These are phyloP conservation scores for Cicer judaicum DNA, from an alignment of 306 rosid species.

Conservation along the genomic window DNA sequence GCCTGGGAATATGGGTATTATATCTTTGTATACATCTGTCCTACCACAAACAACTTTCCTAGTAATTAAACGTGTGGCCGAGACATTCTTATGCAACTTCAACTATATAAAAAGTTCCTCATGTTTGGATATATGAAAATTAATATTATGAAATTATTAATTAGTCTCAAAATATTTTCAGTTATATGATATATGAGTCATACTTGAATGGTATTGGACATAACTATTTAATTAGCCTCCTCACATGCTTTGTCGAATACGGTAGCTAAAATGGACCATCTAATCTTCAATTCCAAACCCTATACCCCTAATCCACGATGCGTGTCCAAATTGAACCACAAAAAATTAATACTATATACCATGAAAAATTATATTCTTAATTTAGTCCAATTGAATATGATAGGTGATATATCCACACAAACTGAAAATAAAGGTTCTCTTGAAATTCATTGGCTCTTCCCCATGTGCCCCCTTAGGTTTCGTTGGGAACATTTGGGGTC, in stretches of 20 bases:
- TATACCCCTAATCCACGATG: slow-evolving; percentile 26
- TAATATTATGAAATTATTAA: slow-evolving; percentile 3
- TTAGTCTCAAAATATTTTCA: neutral
- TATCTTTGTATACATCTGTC: slow-evolving; percentile 1
- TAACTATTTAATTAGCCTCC: slow-evolving; percentile 29
- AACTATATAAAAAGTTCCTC: neutral
- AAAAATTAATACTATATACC: neutral
- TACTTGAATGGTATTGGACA: neutral
- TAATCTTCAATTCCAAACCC: neutral
- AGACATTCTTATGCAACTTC: slow-evolving; percentile 38
- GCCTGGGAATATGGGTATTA: neutral
- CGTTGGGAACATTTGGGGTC: slow-evolving; percentile 55
- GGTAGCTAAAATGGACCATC: slow-evolving; percentile 47
- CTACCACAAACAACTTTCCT: neutral
- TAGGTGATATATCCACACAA: slow-evolving; percentile 23
- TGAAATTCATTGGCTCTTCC: slow-evolving; percentile 24
- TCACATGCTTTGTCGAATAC: slow-evolving; percentile 51
- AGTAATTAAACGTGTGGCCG: slow-evolving; percentile 23
- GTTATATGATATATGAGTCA: neutral
- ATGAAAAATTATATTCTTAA: neutral
- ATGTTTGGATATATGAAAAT: neutral
- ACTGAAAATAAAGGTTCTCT: slow-evolving; percentile 7
- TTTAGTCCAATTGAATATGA: neutral
- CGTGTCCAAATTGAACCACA: slow-evolving; percentile 25
- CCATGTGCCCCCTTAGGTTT: slow-evolving; percentile 48